Evolutionary conservation across 78 protist species (phyloP), one percentile per base, ranked within the genome.

Genomic region (Bigelowiella natans): DNA sequence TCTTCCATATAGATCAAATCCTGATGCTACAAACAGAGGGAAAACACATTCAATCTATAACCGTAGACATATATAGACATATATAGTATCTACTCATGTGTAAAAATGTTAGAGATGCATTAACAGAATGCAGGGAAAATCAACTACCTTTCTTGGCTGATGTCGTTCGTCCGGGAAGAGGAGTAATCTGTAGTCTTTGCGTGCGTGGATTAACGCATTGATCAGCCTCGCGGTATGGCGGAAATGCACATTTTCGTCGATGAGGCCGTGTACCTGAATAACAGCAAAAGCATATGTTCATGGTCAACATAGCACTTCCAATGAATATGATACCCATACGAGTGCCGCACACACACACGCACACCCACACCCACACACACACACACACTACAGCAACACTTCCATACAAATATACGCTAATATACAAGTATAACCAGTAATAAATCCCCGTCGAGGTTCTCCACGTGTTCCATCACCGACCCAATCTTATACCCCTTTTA

Each of bases 231-330:
- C 40, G 1, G 98, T 96, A 90, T 96, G 93, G 2, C 92, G 38
- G 85, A 95, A 96, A 85, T 96, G 97, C 28, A 97, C 98, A 88
- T 97, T 97, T 87, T 97, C 98, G 91, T 97, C 98, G 36, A 88
- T 88, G 39, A 94, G 36, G 37, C 98, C 98, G 87, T 95, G 97
- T 39, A 95, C 86, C 37, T 63, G 7, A 7, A 83, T 11, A 83
- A 7, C 18, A 18, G 26, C 82, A 63, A 63, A 26, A 18, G n/a
- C n/a, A n/a, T n/a, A n/a, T n/a, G n/a, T n/a, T n/a, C n/a, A n/a
- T n/a, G 37, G 36, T 3, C 37, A 83, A 38, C 86, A 83, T 3
- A 37, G 1, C 0, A 11, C 26, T 0, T 0, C 1, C 0, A 11
- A 0, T 11, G 1, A 38, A 1, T 7, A 30, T 30, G 1, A 11